phyloP scores from a whole-genome alignment of 176 grass and related monocot genomes.

The Oryza glumipatula region DNA sequence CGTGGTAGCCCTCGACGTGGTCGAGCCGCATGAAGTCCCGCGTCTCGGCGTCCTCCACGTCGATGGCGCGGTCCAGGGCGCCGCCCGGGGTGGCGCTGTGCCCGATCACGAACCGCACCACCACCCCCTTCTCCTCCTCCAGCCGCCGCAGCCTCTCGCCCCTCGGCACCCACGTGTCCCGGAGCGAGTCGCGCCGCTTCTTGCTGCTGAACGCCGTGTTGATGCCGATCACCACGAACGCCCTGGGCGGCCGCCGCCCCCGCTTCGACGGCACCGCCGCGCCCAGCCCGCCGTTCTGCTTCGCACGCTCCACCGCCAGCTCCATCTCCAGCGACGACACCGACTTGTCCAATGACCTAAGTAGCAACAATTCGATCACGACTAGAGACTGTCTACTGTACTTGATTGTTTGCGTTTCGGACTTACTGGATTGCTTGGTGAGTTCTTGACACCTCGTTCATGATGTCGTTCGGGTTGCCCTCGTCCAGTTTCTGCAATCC shows the following conservation, averaged over 20 bases:
- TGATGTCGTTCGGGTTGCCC: slow-evolving; percentile 52
- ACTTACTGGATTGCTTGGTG: slow-evolving; percentile 64
- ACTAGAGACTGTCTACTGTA: too few species aligned
- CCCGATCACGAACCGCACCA: slow-evolving; percentile 83
- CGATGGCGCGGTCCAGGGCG: slow-evolving; percentile 66
- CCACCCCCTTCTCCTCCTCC: slow-evolving; percentile 66
- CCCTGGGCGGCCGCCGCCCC: slow-evolving; percentile 46
- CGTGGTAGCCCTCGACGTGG: slow-evolving; percentile 89
- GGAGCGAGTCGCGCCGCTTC: slow-evolving; percentile 62
- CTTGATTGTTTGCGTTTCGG: not conserved
- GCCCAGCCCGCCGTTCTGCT: slow-evolving; percentile 47
- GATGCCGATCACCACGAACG: slow-evolving; percentile 66
- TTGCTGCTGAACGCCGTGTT: slow-evolving; percentile 88
- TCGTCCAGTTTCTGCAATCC: slow-evolving; percentile 58
- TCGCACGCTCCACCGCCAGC: slow-evolving; percentile 52
- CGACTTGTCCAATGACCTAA: slow-evolving; percentile 60
- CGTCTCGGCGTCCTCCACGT: slow-evolving; percentile 56
- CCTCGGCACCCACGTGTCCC: slow-evolving; percentile 71
- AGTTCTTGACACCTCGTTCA: slow-evolving; percentile 62
- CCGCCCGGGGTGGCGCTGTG: slow-evolving; percentile 59
- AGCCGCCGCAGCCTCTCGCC: slow-evolving; percentile 55
- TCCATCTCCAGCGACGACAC: slow-evolving; percentile 73
- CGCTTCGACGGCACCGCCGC: slow-evolving; percentile 5
- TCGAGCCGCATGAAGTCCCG: slow-evolving; percentile 73
- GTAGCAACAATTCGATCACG: too few species aligned